Evolutionary conservation across 192 early-diverging fungal genomes (phyloP).

Genomic region (Coemansia sp.): DNA sequence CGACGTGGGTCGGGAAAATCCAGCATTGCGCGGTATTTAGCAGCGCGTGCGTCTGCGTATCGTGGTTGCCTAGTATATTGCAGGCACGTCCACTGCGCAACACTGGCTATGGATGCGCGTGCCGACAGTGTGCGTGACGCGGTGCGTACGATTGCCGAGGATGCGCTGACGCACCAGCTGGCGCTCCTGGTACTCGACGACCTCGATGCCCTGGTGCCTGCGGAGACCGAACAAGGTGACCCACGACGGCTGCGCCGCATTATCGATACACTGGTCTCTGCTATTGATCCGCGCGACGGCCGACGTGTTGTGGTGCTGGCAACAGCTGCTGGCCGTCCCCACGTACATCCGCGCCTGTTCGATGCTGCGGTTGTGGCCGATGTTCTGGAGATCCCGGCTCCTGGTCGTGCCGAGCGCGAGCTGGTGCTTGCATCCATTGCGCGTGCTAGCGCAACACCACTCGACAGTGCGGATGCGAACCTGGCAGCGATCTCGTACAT

Average conservation of each 20-base stretch:
- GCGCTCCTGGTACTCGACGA: slow-evolving; percentile 51
- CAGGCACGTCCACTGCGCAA: slow-evolving; percentile 30
- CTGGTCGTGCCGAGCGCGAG: slow-evolving; percentile 36
- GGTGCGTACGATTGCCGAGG: slow-evolving; percentile 12
- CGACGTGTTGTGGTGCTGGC: slow-evolving; percentile 34
- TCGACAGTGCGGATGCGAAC: slow-evolving; percentile 63
- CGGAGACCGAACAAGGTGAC: slow-evolving; percentile 39
- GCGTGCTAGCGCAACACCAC: slow-evolving; percentile 52
- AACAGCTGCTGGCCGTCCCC: slow-evolving; percentile 26
- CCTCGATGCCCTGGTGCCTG: slow-evolving; percentile 45
- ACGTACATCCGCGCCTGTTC: slow-evolving; percentile 34
- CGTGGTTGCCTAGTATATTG: slow-evolving; percentile 24
- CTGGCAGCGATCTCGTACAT: slow-evolving; percentile 68
- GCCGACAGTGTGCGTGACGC: slow-evolving; percentile 12
- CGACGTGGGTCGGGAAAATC: slow-evolving; percentile 78
- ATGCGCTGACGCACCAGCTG: slow-evolving; percentile 18
- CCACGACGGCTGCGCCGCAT: slow-evolving; percentile 16
- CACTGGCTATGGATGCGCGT: slow-evolving; percentile 23
- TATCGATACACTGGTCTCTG: slow-evolving; percentile 15
- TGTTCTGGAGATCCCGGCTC: slow-evolving; percentile 31
- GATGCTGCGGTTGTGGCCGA: slow-evolving; percentile 19
- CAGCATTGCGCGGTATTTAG: slow-evolving; percentile 58
- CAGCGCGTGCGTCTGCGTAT: slow-evolving; percentile 6
- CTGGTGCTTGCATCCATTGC: slow-evolving; percentile 75
- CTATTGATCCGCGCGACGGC: slow-evolving; percentile 3